Evolutionary conservation across 371 early-diverging fungal species (phyloP), one percentile per base, ranked within the genome.

Genomic region (Mortierella sp.): DNA sequence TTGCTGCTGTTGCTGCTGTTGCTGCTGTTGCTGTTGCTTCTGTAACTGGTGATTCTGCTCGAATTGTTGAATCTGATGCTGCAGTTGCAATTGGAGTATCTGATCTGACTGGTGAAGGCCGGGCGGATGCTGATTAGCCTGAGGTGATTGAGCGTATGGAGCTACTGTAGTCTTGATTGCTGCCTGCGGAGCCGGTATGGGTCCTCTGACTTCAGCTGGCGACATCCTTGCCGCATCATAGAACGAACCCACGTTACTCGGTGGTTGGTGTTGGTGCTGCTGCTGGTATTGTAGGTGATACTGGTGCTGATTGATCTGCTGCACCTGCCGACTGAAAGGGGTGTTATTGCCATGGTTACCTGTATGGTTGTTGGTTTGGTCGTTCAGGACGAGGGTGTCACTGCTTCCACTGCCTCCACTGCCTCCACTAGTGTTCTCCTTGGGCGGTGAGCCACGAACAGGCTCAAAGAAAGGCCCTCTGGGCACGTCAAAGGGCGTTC

Each of bases 391-490:
- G 3, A 45, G 8, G 4, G 43, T 50, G 51, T 30, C 41, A 28
- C 41, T 51, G 60, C 38, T 49, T 34, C 34, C 34, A 34, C 34
- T 34, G 34, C 10, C 10, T 34, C 34, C 34, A 34, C 34, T 34
- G 34, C 34, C 4, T 34, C 34, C 34, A 10, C 42, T 49, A 42
- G 2, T 60, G 23, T 16, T 60, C 34, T 60, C 60, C 3, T 16
- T 41, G 28, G 62, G 54, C 14, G 24, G 10, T 1, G 54, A 55
- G 8, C 47, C 65, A 16, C 51, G 26, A 7, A 18, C 34, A 14
- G 53, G 51, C 28, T 68, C 68, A 61, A 61, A 67, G 49, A 67
- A 56, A 8, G 58, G 57, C 14, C 48, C 67, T n/a, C 47, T 59
- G 23, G 61, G 61, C 10, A 42, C 34, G 8, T 68, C 69, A 46